Evolutionary conservation across 208 protist species (phyloP), one percentile per base, ranked within the genome.

Genomic region (Acanthamoeba culbertsoni): DNA sequence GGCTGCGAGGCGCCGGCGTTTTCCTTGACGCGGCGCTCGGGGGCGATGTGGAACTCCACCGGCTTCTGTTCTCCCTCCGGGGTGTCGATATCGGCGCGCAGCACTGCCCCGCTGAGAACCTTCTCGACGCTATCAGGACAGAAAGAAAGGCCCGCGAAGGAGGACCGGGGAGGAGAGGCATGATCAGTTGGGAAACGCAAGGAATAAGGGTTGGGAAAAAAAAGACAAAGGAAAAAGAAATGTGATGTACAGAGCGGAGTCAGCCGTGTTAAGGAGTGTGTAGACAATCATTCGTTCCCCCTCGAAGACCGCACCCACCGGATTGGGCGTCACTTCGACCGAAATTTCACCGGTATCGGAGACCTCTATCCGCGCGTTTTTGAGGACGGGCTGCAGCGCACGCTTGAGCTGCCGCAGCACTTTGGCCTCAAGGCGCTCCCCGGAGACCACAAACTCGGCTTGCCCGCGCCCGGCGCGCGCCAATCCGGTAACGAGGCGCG

Each of bases 351-450:
- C 20, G 0, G 75, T 43, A 12, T 48, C 3, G 33, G 42, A 23
- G 51, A 63, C 51, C 33, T 53, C 62, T 40, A 77, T 45, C 23
- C 16, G 0, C 14, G n/a, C 26, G 28, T 57, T 16, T 14, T 40
- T 48, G 31, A 96, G n/a, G 16, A 88, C 51, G 59, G 95, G 95
- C 73, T 94, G 65, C 16, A 93, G 31, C 26, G 95, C 93, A 23
- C 73, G 53, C 65, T 94, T 91, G n/a, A 96, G 94, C 45, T 95
- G 93, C 2, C 86, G 84, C 59, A 95, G 53, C 40, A 95, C 82
- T 8, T 73, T 93, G 33, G 63, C 55, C 59, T 95, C 71, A n/a
- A 96, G 12, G 14, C 89, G 28, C 42, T 94, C 89, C 14, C 84
- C 77, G 23, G 93, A 75, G 33, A 91, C 92, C 0, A 95, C 93